Evolutionary conservation across 2,329 filamentous ascomycete genomes (phyloP).

Genomic region (Daldinia sp.): DNA sequence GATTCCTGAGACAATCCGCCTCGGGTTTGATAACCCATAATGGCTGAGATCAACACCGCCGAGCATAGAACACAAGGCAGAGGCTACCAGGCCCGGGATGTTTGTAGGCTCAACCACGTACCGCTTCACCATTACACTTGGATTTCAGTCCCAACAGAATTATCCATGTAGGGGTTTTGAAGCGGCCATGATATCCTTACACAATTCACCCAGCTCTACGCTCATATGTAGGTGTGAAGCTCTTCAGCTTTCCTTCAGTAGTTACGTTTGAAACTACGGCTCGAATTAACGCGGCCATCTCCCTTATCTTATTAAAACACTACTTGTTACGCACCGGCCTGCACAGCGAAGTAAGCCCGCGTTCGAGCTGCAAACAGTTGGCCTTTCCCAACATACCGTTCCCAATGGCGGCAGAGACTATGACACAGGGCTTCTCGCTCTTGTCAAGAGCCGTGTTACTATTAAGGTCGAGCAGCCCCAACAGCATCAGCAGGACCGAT

Average conservation of each 20-base stretch:
- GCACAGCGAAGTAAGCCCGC: constrained; percentile 35
- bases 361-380: constrained; percentile 33
- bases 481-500: constrained; percentile 30
- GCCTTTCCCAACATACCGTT: constrained; percentile 30
- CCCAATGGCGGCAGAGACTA: constrained; percentile 21
- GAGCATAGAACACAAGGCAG: constrained; percentile 16
- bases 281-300: constrained; percentile 31
- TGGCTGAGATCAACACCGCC: not conserved
- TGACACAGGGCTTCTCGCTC: constrained; percentile 16
- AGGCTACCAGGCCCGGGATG: constrained; percentile 29
- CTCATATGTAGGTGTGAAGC: constrained; percentile 39
- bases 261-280: constrained; percentile 5
- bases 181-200: constrained; percentile 23
- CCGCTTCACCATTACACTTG: not conserved
- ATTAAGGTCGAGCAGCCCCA: constrained; percentile 24
- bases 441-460: constrained; percentile 24
- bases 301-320: no score
- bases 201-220: constrained; percentile 32
- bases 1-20: no score
- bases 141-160: no score
- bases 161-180: constrained; percentile 30
- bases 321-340: constrained; percentile 36
- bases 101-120: constrained; percentile 17
- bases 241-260: constrained; percentile 4
- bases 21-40: not conserved